Evolutionary conservation across 495 filamentous ascomycete genomes (phyloP).

Genomic region (Podospora comata): DNA sequence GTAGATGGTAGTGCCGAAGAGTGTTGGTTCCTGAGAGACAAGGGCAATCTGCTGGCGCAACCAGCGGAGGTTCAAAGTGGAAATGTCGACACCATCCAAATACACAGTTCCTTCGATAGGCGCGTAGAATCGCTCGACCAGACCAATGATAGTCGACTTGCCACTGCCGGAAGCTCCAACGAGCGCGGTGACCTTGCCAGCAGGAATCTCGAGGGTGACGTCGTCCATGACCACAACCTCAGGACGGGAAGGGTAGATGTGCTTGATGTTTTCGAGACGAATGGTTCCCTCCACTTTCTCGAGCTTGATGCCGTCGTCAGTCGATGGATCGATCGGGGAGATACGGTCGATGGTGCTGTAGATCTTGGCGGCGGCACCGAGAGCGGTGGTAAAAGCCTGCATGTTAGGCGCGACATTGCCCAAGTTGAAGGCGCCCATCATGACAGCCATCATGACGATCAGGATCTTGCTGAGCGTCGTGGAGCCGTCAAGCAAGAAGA

Average conservation of each 20-base stretch:
- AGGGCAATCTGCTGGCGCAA: constrained; percentile 86
- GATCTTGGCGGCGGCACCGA: constrained; percentile 86
- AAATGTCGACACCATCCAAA: constrained; percentile 81
- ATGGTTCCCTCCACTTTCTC: constrained; percentile 72
- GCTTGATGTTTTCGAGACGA: constrained; percentile 78
- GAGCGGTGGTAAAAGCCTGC: constrained; percentile 69
- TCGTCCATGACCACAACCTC: constrained; percentile 84
- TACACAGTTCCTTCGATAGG: constrained; percentile 76
- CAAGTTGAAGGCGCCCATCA: constrained; percentile 88
- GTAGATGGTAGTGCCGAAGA: constrained; percentile 84
- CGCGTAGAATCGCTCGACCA: constrained; percentile 91
- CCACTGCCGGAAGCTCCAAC: constrained; percentile 85
- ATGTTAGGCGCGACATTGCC: constrained; percentile 84
- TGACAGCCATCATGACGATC: constrained; percentile 82
- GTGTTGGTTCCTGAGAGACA: constrained; percentile 76
- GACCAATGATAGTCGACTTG: constrained; percentile 87
- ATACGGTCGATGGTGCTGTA: constrained; percentile 84
- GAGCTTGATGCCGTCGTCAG: constrained; percentile 65
- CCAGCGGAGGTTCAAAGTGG: constrained; percentile 82
- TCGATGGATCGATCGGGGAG: constrained; percentile 82
- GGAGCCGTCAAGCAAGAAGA: constrained; percentile 67
- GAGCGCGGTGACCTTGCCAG: constrained; percentile 83
- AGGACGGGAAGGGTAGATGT: constrained; percentile 89
- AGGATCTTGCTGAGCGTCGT: constrained; percentile 56
- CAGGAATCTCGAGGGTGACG: constrained; percentile 72